Evolutionary conservation across 768 basidiomycete genomes (phyloP).

Genomic region (Lactarius psammicola): DNA sequence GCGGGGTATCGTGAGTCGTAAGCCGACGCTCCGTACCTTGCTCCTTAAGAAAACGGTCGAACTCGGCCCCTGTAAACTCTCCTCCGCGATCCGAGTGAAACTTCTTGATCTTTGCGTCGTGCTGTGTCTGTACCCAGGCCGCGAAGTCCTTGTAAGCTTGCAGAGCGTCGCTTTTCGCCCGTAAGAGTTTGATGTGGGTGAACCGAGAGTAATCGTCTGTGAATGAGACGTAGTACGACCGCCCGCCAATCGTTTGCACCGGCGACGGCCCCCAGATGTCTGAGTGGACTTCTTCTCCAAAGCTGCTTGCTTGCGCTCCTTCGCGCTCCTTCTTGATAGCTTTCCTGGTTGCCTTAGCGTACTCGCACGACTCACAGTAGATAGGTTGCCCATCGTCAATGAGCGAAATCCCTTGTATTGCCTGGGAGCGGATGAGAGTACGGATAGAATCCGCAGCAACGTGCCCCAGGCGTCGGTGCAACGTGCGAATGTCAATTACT

Average conservation of each 20-base stretch:
- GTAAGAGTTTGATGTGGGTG: too few species aligned
- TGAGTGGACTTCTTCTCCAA: background rate
- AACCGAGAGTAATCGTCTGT: too few species aligned
- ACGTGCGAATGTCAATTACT: too few species aligned
- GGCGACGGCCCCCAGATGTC: too few species aligned
- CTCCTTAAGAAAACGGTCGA: too few species aligned
- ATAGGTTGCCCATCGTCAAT: background rate
- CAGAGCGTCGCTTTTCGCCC: background rate
- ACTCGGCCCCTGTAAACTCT: too few species aligned
- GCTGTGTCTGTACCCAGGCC: background rate
- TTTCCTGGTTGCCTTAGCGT: too few species aligned
- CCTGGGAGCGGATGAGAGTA: background rate
- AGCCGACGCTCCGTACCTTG: background rate
- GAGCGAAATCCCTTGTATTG: background rate
- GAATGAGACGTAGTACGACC: too few species aligned
- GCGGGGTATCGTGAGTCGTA: background rate
- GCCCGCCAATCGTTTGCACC: too few species aligned
- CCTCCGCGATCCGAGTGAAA: background rate
- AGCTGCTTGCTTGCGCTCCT: background rate
- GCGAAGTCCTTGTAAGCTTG: background rate
- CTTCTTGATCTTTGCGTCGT: background rate
- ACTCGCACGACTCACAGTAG: background rate
- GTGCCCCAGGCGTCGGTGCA: background rate
- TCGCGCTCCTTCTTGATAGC: background rate
- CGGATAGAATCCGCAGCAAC: background rate